Conservation (phyloP, 2,329 filamentous ascomycete genomes). For the Cyclaneusma minus region DNA sequence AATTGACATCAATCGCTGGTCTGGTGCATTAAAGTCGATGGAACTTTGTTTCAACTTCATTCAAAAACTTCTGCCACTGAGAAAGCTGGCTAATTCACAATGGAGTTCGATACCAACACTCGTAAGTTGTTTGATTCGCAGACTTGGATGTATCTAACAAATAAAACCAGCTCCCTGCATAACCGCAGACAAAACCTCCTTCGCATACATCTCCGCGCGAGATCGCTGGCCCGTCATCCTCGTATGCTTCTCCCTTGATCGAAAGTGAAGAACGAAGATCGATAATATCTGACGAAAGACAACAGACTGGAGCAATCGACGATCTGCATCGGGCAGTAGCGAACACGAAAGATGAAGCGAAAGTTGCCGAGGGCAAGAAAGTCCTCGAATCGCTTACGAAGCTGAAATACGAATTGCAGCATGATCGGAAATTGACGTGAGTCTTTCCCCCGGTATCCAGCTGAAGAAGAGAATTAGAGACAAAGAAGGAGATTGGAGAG, state of each 20-base stretch:
- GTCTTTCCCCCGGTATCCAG: slow-evolving; percentile 12
- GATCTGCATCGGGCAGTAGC: slow-evolving; percentile 70
- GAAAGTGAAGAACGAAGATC: too few relatives aligned
- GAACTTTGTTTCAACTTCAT: too few relatives aligned
- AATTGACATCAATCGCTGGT: too few relatives aligned
- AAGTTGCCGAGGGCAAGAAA: slow-evolving; percentile 66
- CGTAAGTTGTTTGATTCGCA: slow-evolving; percentile 33
- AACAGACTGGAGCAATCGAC: slow-evolving; percentile 78
- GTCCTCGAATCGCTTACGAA: slow-evolving; percentile 66
- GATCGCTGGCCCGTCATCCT: slow-evolving; percentile 91
- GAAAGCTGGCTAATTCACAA: slow-evolving; percentile 21
- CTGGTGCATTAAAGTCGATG: too few relatives aligned
- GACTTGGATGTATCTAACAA: slow-evolving; percentile 2
- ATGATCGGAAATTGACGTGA: slow-evolving; percentile 66
- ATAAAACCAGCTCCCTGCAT: slow-evolving; percentile 47
- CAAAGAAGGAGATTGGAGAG: not conserved
- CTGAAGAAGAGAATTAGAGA: not conserved
- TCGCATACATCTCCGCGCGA: slow-evolving; percentile 71
- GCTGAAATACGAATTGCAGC: slow-evolving; percentile 91
- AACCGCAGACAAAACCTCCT: slow-evolving; percentile 72
- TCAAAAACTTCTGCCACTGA: too few relatives aligned
- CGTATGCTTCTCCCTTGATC: slow-evolving; percentile 27
- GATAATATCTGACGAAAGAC: slow-evolving; percentile 13
- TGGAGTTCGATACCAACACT: slow-evolving; percentile 64
- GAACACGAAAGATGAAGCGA: slow-evolving; percentile 39